Conservation (phyloP, 495 filamentous ascomycete species). For the Cercophora newfieldiana region DNA sequence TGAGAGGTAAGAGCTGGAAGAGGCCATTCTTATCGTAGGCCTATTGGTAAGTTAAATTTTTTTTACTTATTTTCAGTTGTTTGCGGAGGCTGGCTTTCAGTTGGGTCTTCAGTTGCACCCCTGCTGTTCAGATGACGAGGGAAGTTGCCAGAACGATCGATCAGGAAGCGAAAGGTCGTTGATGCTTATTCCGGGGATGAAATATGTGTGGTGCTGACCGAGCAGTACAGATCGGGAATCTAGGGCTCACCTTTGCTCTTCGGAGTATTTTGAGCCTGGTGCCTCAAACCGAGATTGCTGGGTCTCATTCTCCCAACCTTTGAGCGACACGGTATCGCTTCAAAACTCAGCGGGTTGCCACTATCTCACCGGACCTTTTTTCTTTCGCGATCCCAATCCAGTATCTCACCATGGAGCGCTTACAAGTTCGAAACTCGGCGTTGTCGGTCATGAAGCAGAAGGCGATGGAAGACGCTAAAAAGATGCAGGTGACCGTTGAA, state of each 20-base stretch:
- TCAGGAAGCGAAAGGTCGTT: neutral
- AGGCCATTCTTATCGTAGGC: neutral
- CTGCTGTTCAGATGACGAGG: neutral
- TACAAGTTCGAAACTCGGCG: constrained; percentile 44
- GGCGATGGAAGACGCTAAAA: constrained; percentile 55
- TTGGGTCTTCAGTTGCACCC: neutral
- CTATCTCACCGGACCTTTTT: neutral
- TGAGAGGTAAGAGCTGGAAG: neutral
- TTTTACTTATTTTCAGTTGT: neutral
- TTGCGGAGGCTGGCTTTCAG: neutral
- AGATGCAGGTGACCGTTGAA: constrained; percentile 52
- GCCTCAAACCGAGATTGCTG: neutral
- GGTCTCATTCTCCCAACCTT: neutral
- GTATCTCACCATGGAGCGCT: constrained; percentile 36
- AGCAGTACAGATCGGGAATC: neutral
- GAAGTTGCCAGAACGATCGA: neutral
- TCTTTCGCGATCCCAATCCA: neutral
- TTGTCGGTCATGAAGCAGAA: constrained; percentile 44
- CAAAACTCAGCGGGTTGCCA: neutral
- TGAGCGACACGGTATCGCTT: neutral
- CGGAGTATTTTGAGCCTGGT: neutral
- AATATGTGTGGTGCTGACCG: neutral
- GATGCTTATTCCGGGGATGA: neutral
- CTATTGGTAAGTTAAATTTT: neutral
- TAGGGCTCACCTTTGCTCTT: neutral